Evolutionary conservation across 129 eudicot species (phyloP).

Genomic region (Ambrosia trifida): DNA sequence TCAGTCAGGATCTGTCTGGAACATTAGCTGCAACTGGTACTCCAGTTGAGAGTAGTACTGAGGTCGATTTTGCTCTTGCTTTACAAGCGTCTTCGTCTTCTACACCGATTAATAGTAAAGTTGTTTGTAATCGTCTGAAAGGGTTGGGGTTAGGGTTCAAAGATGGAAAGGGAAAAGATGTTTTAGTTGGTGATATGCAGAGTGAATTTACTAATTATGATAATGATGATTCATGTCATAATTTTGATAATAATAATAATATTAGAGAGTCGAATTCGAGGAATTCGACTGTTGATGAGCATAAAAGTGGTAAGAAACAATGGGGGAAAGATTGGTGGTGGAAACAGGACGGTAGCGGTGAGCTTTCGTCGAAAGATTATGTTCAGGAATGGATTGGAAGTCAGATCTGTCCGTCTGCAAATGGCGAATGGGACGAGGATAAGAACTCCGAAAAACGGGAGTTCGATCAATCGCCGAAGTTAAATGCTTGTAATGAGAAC

Average conservation of each 20-base stretch:
- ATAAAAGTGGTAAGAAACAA: constrained; percentile 47
- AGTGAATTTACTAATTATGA: constrained; percentile 42
- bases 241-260: constrained; percentile 41
- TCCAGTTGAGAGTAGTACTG: constrained; percentile 48
- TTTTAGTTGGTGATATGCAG: constrained; percentile 13
- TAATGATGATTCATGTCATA: constrained; percentile 38
- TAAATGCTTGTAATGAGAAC: constrained; percentile 35
- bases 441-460: constrained; percentile 39
- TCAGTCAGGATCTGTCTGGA: constrained; percentile 83
- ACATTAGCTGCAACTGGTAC: constrained; percentile 51
- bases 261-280: constrained; percentile 44
- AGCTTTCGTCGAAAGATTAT: constrained; percentile 78
- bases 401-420: constrained; percentile 62
- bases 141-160: constrained; percentile 39
- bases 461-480: constrained; percentile 29
- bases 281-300: constrained; percentile 35
- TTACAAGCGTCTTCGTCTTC: constrained; percentile 86
- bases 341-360: constrained; percentile 94
- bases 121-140: constrained; percentile 41
- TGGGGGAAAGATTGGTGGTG: constrained; percentile 99
- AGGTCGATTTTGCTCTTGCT: constrained; percentile 89
- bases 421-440: constrained; percentile 74
- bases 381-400: constrained; percentile 98
- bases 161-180: constrained; percentile 75
- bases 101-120: constrained; percentile 47